These are phyloP conservation scores for Talaromyces trachyspermus DNA, from an alignment of 495 filamentous ascomycete genomes.

Conservation along the genomic window DNA sequence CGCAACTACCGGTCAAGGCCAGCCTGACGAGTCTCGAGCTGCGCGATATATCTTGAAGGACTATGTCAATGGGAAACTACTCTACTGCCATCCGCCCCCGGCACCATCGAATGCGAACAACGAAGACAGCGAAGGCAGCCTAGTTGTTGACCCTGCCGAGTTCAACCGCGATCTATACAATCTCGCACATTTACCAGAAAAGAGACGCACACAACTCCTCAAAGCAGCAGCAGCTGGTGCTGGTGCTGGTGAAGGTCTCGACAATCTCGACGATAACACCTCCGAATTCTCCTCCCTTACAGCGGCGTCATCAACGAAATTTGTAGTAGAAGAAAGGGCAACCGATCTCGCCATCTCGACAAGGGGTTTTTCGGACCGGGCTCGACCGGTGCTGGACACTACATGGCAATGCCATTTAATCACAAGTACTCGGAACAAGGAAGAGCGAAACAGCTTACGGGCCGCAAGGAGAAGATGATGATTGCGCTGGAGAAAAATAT, in stretches of 20 bases:
- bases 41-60: constrained; percentile 91
- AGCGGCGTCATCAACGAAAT: constrained; percentile 10
- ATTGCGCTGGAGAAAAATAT: constrained; percentile 77
- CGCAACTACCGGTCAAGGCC: constrained; percentile 75
- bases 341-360: constrained; percentile 71
- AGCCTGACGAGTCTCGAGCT: constrained; percentile 88
- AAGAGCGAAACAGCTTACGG: constrained; percentile 56
- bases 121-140: constrained; percentile 31
- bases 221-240: constrained; percentile 32
- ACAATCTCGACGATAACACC: constrained; percentile 27
- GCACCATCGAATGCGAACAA: background rate
- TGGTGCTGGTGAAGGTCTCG: constrained; percentile 31
- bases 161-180: constrained; percentile 93
- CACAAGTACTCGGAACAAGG: constrained; percentile 82
- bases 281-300: constrained; percentile 6
- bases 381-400: constrained; percentile 48
- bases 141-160: constrained; percentile 54
- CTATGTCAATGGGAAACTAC: constrained; percentile 91
- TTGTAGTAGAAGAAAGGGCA: constrained; percentile 40
- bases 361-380: constrained; percentile 74
- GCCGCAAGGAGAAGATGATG: constrained; percentile 79
- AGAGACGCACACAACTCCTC: constrained; percentile 47
- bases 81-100: constrained; percentile 86
- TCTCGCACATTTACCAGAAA: constrained; percentile 64
- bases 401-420: constrained; percentile 77